phyloP scores from a whole-genome alignment of 2,329 filamentous ascomycete species.

The Alternaria sp. region DNA sequence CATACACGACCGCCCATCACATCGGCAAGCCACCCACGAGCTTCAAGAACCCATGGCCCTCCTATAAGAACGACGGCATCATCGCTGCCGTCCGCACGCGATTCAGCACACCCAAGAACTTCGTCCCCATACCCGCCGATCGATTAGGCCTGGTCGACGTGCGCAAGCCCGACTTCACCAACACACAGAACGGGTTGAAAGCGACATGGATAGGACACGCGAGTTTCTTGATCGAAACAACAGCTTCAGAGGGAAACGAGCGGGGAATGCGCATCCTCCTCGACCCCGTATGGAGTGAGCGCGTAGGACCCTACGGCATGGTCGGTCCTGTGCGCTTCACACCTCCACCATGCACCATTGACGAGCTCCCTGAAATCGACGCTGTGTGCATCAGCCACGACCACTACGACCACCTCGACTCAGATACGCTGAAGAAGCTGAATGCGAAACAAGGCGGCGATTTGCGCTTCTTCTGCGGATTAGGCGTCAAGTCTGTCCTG shows the following conservation, averaged over 20 bases:
- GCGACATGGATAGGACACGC: constrained; percentile 62
- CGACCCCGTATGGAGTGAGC: constrained; percentile 61
- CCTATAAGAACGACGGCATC: constrained; percentile 39
- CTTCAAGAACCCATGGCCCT: constrained; percentile 60
- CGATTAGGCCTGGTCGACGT: constrained; percentile 53
- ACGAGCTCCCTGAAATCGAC: constrained; percentile 60
- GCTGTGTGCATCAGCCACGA: constrained; percentile 62
- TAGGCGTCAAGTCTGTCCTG: constrained; percentile 50
- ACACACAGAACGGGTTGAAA: constrained; percentile 40
- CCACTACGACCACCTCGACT: constrained; percentile 64
- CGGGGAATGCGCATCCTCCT: constrained; percentile 57
- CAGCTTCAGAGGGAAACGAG: constrained; percentile 27
- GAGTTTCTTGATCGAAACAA: constrained; percentile 56
- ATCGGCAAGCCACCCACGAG: constrained; percentile 51
- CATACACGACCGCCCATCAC: constrained; percentile 49
- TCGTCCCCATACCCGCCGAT: constrained; percentile 53
- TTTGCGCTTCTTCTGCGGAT: constrained; percentile 52
- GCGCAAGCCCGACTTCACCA: constrained; percentile 50
- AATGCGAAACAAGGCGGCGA: constrained; percentile 46
- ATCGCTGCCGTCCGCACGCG: constrained; percentile 43
- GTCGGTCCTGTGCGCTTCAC: constrained; percentile 61
- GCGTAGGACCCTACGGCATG: constrained; percentile 55
- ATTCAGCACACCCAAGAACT: constrained; percentile 51
- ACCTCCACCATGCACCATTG: constrained; percentile 56
- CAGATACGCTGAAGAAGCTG: constrained; percentile 52